A percentile compares a stretch with the other conserved stretches of the same genome.
phyloP scores from a whole-genome alignment of 257 asterid genomes.

The Orobanche coerulescens region DNA sequence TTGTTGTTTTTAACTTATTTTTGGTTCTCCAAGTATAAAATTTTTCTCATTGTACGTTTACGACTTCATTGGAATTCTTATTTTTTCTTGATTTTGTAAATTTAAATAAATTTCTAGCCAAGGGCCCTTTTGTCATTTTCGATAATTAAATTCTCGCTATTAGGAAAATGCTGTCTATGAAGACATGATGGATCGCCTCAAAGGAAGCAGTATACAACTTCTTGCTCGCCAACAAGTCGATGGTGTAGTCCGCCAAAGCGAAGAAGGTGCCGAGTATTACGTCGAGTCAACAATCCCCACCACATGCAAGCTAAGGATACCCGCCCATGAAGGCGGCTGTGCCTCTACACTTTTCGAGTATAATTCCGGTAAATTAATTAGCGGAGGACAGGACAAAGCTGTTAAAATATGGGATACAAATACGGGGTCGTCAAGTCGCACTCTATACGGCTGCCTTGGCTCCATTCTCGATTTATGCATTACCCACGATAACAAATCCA shows the following conservation, averaged over 20 bases:
- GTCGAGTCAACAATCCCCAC: slow-evolving; percentile 69
- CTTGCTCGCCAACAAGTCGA: slow-evolving; percentile 90
- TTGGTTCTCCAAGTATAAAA: neutral
- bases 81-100: slow-evolving; percentile 1
- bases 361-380: slow-evolving; percentile 56
- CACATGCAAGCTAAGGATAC: slow-evolving; percentile 71
- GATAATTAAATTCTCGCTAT: slow-evolving; percentile 17
- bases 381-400: slow-evolving; percentile 86
- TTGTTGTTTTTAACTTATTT: neutral
- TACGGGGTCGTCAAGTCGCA: slow-evolving; percentile 42
- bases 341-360: slow-evolving; percentile 58
- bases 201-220: slow-evolving; percentile 48
- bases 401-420: slow-evolving; percentile 78
- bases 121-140: neutral
- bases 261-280: slow-evolving; percentile 83
- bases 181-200: slow-evolving; percentile 51
- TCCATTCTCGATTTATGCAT: slow-evolving; percentile 71
- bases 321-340: slow-evolving; percentile 92
- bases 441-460: slow-evolving; percentile 69
- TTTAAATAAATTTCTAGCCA: neutral
- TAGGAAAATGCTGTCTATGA: slow-evolving; percentile 79
- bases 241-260: slow-evolving; percentile 82
- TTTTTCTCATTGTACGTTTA: neutral
- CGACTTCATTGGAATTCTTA: neutral
- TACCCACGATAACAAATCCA: slow-evolving; percentile 63